phyloP scores from a whole-genome alignment of 202 grass and related monocot species.

The Bolboschoenoplectus hybrid region DNA sequence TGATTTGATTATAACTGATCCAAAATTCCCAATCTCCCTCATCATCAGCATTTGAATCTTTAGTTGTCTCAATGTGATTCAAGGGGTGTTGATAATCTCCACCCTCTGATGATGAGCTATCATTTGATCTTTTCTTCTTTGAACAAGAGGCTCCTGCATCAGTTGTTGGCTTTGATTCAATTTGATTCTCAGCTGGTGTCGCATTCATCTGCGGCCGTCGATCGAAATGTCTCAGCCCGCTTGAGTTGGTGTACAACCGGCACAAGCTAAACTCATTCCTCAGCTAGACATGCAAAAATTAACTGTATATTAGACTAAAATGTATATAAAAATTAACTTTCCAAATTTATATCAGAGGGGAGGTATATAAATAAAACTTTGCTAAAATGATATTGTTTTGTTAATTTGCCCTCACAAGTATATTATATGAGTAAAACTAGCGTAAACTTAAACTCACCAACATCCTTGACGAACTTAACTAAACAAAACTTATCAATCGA shows the following conservation, averaged over 20 bases:
- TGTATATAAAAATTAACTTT: not conserved
- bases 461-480: no score
- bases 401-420: no score
- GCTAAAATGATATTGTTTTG: not conserved
- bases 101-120: conserved; percentile 50
- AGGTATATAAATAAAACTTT: not conserved
- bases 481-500: no score
- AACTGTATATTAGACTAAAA: not conserved
- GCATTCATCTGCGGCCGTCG: conserved; percentile 52
- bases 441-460: no score
- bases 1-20: not conserved
- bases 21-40: conserved; percentile 23
- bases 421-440: no score
- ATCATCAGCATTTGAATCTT: conserved; percentile 22
- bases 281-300: conserved; percentile 46
- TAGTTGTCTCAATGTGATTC: not conserved
- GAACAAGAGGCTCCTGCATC: conserved; percentile 21
- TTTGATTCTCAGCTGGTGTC: conserved; percentile 11
- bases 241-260: conserved; percentile 65
- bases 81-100: conserved; percentile 24
- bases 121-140: conserved; percentile 46
- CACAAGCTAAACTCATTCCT: conserved; percentile 87
- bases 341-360: not conserved
- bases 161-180: conserved; percentile 22
- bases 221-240: conserved; percentile 62